phyloP scores from a whole-genome alignment of 2,329 filamentous ascomycete genomes.

The Dryadomyces quercus-mongolicae region DNA sequence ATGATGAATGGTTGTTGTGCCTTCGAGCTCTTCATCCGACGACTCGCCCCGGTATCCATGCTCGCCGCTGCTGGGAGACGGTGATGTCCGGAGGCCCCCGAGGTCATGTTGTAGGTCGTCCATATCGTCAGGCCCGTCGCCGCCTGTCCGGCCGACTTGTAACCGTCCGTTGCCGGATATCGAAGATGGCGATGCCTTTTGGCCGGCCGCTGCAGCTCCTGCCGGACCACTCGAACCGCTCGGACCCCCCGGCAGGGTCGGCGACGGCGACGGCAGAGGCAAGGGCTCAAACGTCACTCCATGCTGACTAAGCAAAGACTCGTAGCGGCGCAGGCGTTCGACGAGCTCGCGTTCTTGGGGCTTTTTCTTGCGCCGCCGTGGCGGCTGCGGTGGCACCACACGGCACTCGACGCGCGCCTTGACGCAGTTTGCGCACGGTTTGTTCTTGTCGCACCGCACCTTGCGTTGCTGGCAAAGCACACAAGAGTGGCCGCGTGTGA shows the following conservation, averaged over 20 bases:
- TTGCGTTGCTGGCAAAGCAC: slow-evolving; percentile 67
- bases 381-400: slow-evolving; percentile 42
- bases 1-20: slow-evolving; percentile 41
- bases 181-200: too few relatives aligned
- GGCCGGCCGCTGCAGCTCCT: too few relatives aligned
- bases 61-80: slow-evolving; percentile 28
- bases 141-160: slow-evolving; percentile 19
- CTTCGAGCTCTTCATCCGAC: slow-evolving; percentile 44
- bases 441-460: slow-evolving; percentile 60
- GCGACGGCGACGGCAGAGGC: slow-evolving; percentile 27
- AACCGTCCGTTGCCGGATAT: too few relatives aligned
- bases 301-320: slow-evolving; percentile 51
- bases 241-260: slow-evolving; percentile 9
- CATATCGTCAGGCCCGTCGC: slow-evolving; percentile 31
- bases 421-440: slow-evolving; percentile 59
- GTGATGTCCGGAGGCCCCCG: slow-evolving; percentile 39
- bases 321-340: slow-evolving; percentile 57
- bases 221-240: too few relatives aligned
- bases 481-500: slow-evolving; percentile 51
- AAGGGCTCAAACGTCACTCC: slow-evolving; percentile 54
- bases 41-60: slow-evolving; percentile 18
- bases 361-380: slow-evolving; percentile 47
- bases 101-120: slow-evolving; percentile 45
- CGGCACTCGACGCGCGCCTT: slow-evolving; percentile 50
- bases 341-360: slow-evolving; percentile 60